Evolutionary conservation across 192 early-diverging fungal genomes (phyloP), one percentile per base, ranked within the genome.

Genomic region (Gamsiella multidivaricata): DNA sequence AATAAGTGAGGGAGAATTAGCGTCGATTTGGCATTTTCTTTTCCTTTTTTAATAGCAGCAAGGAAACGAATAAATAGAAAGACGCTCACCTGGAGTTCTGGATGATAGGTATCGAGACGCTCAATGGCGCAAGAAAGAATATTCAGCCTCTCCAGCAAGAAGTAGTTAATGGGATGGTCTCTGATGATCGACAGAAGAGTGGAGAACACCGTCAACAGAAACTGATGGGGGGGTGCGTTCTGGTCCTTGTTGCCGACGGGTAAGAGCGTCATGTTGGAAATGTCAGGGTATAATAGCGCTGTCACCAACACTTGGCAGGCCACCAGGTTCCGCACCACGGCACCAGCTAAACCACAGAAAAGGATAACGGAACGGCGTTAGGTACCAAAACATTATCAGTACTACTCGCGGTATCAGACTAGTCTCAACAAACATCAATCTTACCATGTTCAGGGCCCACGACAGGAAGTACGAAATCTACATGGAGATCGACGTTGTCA

Each of bases 111-210:
- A 43, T 88, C 86, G 18, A 91, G 69, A 28, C 80, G 62, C 61
- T 91, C 88, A 28, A 88, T 81, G 3, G 89, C 64, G 29, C 80
- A 76, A 2, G 87, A 83, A 6, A 91, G 52, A 28, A 81, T 60
- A 43, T 83, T 86, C 23, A 85, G 68, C 4, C 76, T 46, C 37
- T 84, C 82, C 14, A 84, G 76, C 17, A 89, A 49, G 66, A 91
- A 91, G 59, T 87, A 91, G 63, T 91, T 91, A 50, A 80, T 73
- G 22, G 78, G 76, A 57, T 91, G 83, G 46, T 72, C 65, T 58
- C 84, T 60, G n/a, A 87, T 81, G 28, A 85, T 65, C 36, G 64
- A 79, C 7, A 74, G 26, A 6, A 83, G 53, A 3, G 73, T 72
- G 8, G 60, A 39, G 60, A 83, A 80, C 3, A 75, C 74, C 22